Evolutionary conservation across 140 eudicot genomes (phyloP).

Genomic region (Oenanthe javanica): DNA sequence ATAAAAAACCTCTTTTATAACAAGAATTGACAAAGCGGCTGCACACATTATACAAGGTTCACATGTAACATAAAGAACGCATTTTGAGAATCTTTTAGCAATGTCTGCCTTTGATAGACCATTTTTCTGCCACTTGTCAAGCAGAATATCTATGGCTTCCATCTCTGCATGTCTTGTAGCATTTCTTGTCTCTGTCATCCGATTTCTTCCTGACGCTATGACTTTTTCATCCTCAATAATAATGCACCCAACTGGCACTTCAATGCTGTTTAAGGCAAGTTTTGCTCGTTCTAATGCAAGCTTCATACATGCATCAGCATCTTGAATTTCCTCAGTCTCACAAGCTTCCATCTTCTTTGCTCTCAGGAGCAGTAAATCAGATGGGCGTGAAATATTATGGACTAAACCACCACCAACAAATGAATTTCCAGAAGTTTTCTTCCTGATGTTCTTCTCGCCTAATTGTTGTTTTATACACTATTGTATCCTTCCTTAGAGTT

Average conservation of each 20-base stretch:
- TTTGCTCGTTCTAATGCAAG: conserved; percentile 42
- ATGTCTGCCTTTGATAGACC: conserved; percentile 48
- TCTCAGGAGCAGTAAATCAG: too few relatives aligned
- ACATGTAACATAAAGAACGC: conserved; percentile 84
- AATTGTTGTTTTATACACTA: too few relatives aligned
- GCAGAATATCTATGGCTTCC: conserved; percentile 70
- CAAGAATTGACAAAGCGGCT: conserved; percentile 59
- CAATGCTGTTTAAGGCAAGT: conserved; percentile 67
- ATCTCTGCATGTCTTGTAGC: conserved; percentile 97
- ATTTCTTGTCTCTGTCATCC: conserved; percentile 73
- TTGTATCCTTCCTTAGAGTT: too few relatives aligned
- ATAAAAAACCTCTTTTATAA: too few relatives aligned
- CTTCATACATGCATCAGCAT: neutral
- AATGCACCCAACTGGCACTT: conserved; percentile 87
- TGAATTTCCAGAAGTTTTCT: too few relatives aligned
- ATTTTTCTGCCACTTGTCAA: conserved; percentile 52
- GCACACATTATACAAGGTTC: conserved; percentile 99
- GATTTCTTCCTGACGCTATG: conserved; percentile 71
- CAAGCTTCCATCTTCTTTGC: neutral
- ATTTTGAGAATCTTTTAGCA: conserved; percentile 45
- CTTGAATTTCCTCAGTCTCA: neutral
- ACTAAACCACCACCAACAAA: too few relatives aligned
- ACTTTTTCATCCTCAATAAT: conserved; percentile 64
- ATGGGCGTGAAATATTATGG: too few relatives aligned
- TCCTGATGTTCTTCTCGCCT: too few relatives aligned